Evolutionary conservation across 495 filamentous ascomycete genomes (phyloP).

Genomic region (Podospora conica): DNA sequence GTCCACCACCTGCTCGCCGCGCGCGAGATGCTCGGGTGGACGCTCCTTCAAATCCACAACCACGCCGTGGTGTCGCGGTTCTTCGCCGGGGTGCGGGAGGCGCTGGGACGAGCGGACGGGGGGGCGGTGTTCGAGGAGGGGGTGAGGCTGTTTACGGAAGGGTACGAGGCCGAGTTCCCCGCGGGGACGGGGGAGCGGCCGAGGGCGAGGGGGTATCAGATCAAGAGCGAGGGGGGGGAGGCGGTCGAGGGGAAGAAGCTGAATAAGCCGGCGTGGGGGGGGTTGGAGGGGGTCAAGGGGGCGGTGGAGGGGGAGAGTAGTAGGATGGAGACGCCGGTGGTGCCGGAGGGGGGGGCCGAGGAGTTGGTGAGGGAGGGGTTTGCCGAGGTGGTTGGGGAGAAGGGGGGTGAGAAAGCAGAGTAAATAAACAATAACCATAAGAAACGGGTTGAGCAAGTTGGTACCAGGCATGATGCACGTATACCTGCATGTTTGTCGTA

Average conservation of each 20-base stretch:
- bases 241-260: constrained; percentile 47
- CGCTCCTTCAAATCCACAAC: constrained; percentile 87
- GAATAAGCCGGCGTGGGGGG: constrained; percentile 60
- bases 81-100: constrained; percentile 59
- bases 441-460: no score
- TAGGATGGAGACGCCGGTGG: constrained; percentile 30
- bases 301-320: constrained; percentile 1
- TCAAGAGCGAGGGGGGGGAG: constrained; percentile 59
- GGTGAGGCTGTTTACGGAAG: constrained; percentile 45
- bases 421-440: neutral
- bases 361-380: constrained; percentile 57
- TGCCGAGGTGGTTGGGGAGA: constrained; percentile 38
- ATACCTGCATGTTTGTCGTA: neutral
- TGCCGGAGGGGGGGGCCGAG: constrained; percentile 45
- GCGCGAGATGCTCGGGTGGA: constrained; percentile 96
- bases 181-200: constrained; percentile 70
- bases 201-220: constrained; percentile 78
- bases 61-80: constrained; percentile 63
- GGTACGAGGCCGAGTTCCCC: constrained; percentile 65
- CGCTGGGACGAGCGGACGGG: constrained; percentile 36
- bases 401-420: neutral
- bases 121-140: constrained; percentile 59
- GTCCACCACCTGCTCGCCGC: constrained; percentile 78
- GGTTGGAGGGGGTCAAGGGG: constrained; percentile 25
- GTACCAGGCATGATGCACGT: no score